Evolutionary conservation across 1,284 basidiomycete species (phyloP).

Genomic region (Pyrrhoderma noxium): DNA sequence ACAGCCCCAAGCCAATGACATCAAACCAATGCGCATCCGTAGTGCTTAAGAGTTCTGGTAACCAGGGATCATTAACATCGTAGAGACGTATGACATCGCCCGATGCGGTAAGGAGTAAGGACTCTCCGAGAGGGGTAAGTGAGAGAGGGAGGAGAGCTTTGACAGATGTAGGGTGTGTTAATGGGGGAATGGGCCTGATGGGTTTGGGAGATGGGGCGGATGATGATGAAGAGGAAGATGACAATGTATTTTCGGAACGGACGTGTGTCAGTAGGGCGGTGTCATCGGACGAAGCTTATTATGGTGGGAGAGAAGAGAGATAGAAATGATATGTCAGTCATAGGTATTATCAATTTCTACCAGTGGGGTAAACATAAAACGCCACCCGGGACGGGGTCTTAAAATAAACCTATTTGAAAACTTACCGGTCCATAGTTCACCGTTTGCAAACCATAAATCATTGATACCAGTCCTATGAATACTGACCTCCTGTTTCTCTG

Average conservation of each 20-base stretch:
- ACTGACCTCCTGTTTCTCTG: constrained; percentile 48
- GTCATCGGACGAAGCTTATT: constrained; percentile 88
- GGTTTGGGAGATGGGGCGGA: not conserved
- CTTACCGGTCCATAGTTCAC: constrained; percentile 80
- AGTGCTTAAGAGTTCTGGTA: constrained; percentile 54
- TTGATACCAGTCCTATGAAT: constrained; percentile 77
- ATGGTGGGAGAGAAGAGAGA: not conserved
- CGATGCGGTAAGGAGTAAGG: constrained; percentile 71
- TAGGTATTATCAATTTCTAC: too few relatives aligned
- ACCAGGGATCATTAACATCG: constrained; percentile 54
- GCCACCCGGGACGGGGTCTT: too few relatives aligned
- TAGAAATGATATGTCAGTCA: too few relatives aligned
- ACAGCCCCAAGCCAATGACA: constrained; percentile 65
- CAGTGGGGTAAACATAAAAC: too few relatives aligned
- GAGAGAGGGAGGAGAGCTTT: constrained; percentile 45
- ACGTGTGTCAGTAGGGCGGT: constrained; percentile 54
- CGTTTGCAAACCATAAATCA: constrained; percentile 56
- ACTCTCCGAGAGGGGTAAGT: constrained; percentile 60
- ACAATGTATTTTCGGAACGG: constrained; percentile 30
- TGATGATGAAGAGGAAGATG: constrained; percentile 17
- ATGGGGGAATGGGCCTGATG: constrained; percentile 6
- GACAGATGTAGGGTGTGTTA: constrained; percentile 16
- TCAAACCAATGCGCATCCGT: constrained; percentile 86
- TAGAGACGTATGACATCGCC: constrained; percentile 77
- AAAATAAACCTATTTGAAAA: not conserved